Base-by-base conservation (phyloP, 495 filamentous ascomycete genomes). In the Penicillium daleae region DNA sequence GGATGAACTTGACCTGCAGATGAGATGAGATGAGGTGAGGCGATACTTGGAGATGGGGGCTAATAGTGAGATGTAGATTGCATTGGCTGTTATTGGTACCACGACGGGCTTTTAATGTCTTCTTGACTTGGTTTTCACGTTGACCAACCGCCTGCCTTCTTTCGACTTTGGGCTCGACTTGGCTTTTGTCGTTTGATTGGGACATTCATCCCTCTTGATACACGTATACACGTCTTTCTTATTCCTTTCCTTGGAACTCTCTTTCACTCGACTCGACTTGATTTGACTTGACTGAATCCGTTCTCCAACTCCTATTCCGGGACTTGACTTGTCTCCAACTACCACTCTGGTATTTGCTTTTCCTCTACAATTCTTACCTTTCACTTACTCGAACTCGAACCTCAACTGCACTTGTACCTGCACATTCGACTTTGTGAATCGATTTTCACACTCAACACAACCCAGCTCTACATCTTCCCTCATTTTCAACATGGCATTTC, bases 71-170 rank as follows among this genome's bases (percentile, higher is more conserved):
- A 9, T 63, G 27, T 54, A 85, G 84, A 81, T 84, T 63, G 82
- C 81, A 19, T 80, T 90, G 27, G 83, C 85, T 59, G 82, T 87
- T 60, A 77, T 92, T 33, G 88, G 79, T 22, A 78, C 78, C 29
- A 80, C 71, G 7, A 72, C 74, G 24, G 78, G 78, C 35, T 79
- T 82, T 51, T 82, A 71, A 63, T 58, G n/a, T 44, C 37, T 37
- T 54, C 2, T 29, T 32, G 24, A 51, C 39, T 59, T 65, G 29
- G 55, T 54, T 71, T 48, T 63, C n/a, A n/a, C 5, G 15, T 17
- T 44, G n/a, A n/a, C n/a, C n/a, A n/a, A n/a, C n/a, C n/a, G n/a
- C 40, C 15, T 44, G 21, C 12, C 17, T 3, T 12, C 26, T 49
- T 9, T 2, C 6, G 44, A 15, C 33, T n/a, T n/a, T 37, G 7